phyloP scores from a whole-genome alignment of 78 protist species.

The Parvularia atlantis region DNA sequence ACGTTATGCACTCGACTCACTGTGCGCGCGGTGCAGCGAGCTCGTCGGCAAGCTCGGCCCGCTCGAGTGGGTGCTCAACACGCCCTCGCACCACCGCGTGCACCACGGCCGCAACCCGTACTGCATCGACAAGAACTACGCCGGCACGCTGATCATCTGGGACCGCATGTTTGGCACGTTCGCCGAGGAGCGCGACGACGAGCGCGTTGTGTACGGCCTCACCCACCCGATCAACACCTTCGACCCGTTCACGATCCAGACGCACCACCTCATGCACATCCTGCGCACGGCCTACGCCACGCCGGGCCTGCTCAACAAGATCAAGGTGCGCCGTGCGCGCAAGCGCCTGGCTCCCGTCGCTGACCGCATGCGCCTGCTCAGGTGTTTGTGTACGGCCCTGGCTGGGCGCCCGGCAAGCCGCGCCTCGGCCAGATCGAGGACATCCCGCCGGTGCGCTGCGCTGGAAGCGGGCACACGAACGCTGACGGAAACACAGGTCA shows the following conservation, averaged over 20 bases:
- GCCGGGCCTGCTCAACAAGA: constrained; percentile 14
- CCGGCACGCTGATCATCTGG: constrained; percentile 55
- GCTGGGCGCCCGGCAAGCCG: neutral
- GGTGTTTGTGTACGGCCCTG: constrained; percentile 1
- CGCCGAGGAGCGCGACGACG: constrained; percentile 17
- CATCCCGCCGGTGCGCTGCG: neutral
- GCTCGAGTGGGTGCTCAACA: constrained; percentile 41
- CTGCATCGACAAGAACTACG: constrained; percentile 63
- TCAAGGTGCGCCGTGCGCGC: neutral
- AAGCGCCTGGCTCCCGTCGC: too few species aligned
- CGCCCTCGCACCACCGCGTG: constrained; percentile 66
- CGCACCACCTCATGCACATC: constrained; percentile 19
- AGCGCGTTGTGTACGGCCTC: constrained; percentile 32
- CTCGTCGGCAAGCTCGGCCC: constrained; percentile 13
- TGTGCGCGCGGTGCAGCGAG: neutral
- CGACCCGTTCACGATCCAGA: constrained; percentile 35
- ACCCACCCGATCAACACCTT: constrained; percentile 13
- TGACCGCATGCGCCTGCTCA: neutral
- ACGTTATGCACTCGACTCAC: constrained; percentile 9
- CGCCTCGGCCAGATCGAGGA: neutral
- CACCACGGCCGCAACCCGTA: constrained; percentile 63
- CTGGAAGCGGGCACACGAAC: too few species aligned
- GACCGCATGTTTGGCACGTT: constrained; percentile 61
- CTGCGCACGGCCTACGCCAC: neutral
- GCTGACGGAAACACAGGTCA: too few species aligned